Evolutionary conservation across 2,329 filamentous ascomycete genomes (phyloP).

Genomic region (Dothidotthia symphoricarpi): DNA sequence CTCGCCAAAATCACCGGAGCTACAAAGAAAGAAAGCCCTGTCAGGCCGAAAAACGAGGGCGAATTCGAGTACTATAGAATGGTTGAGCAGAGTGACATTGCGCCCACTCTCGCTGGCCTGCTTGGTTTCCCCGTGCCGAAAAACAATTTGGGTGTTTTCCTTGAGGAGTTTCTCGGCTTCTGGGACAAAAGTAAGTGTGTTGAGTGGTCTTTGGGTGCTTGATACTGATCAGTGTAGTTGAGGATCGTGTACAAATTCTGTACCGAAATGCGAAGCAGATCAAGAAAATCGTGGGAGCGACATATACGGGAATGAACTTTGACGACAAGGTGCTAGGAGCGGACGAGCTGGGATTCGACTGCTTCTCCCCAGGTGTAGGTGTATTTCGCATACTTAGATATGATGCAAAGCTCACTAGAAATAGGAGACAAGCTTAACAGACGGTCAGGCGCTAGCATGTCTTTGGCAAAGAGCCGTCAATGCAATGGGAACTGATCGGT

Average conservation of each 20-base stretch:
- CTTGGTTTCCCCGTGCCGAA: constrained; percentile 83
- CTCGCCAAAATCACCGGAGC: constrained; percentile 57
- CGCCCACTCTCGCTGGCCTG: constrained; percentile 81
- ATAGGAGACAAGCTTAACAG: constrained; percentile 10
- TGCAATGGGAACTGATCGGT: constrained; percentile 6
- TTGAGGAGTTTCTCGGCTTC: constrained; percentile 73
- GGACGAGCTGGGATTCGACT: constrained; percentile 11
- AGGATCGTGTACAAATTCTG: constrained; percentile 66
- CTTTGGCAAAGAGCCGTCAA: constrained; percentile 57
- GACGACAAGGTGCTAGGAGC: constrained; percentile 22
- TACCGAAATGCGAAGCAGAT: constrained; percentile 80
- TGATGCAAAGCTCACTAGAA: constrained; percentile 1
- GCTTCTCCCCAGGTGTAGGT: constrained; percentile 9
- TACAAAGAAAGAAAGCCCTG: constrained; percentile 50
- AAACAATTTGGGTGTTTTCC: constrained; percentile 87
- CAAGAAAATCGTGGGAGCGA: constrained; percentile 69
- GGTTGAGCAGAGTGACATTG: constrained; percentile 93
- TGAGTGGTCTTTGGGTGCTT: not conserved
- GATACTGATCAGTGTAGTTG: constrained; percentile 30
- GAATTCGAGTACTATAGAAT: constrained; percentile 81
- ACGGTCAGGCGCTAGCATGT: constrained; percentile 58
- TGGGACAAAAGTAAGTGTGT: constrained; percentile 68
- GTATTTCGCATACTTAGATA: not conserved
- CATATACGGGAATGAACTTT: constrained; percentile 61
- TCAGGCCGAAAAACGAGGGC: constrained; percentile 50